A percentile compares a stretch with the other conserved stretches of the same genome.
These are phyloP conservation scores for Suillus subaureus DNA, from an alignment of 768 basidiomycete genomes.

Conservation along the genomic window DNA sequence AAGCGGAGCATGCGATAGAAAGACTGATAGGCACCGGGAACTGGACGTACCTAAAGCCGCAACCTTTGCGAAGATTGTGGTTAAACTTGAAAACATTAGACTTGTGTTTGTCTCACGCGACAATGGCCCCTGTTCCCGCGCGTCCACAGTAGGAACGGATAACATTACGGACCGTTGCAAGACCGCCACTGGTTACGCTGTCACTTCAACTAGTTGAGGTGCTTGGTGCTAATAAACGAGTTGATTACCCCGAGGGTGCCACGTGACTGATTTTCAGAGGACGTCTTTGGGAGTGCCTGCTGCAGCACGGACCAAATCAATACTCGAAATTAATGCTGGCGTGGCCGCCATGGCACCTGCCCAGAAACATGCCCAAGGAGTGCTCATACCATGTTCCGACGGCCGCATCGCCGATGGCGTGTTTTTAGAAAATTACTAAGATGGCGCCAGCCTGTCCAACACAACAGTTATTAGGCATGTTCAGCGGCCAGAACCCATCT, in stretches of 20 bases:
- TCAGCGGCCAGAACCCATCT: not conserved
- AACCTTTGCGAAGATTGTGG: not conserved
- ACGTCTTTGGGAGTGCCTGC: not conserved
- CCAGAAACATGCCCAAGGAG: not conserved
- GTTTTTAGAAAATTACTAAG: not conserved
- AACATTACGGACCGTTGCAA: not conserved
- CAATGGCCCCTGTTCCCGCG: not conserved
- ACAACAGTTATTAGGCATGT: not conserved
- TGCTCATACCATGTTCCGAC: not conserved
- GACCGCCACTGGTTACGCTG: not conserved
- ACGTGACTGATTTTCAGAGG: not conserved
- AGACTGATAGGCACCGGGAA: conserved; percentile 7
- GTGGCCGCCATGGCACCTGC: not conserved
- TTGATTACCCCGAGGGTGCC: not conserved
- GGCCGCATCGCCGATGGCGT: not conserved
- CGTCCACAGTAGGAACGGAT: not conserved
- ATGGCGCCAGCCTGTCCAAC: not conserved
- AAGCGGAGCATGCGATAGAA: not conserved
- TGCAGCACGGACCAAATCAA: not conserved
- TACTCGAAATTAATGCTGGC: not conserved
- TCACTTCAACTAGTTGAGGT: not conserved
- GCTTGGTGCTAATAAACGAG: conserved; percentile 5
- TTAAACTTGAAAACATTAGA: not conserved
- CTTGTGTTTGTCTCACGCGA: conserved; percentile 1
- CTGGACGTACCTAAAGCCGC: conserved; percentile 9